These are phyloP conservation scores for Isochrysis galbana DNA, from an alignment of 78 protist genomes.

Conservation along the genomic window DNA sequence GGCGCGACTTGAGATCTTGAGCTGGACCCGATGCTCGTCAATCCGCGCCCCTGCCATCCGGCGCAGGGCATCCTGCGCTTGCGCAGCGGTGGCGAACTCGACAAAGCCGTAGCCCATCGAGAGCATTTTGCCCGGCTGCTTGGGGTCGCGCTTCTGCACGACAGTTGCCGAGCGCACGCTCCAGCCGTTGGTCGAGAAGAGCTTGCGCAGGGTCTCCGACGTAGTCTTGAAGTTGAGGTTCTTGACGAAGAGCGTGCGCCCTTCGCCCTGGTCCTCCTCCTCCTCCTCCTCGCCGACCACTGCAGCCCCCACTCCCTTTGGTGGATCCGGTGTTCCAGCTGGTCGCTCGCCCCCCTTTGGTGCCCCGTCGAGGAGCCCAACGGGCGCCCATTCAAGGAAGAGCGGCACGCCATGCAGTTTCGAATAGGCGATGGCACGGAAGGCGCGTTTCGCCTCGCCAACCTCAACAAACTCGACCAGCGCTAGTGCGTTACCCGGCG, in stretches of 20 bases:
- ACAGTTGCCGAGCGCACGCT: constrained; percentile 11
- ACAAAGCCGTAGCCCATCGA: constrained; percentile 84
- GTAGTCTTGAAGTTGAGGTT: constrained; percentile 83
- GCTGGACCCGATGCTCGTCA: constrained; percentile 36
- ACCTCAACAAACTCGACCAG: constrained; percentile 75
- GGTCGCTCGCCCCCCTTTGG: background rate
- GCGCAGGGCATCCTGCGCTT: constrained; percentile 34
- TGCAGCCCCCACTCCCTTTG: background rate
- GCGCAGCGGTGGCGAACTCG: constrained; percentile 50
- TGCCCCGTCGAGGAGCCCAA: background rate
- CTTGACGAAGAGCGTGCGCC: constrained; percentile 79
- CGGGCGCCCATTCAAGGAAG: constrained; percentile 95
- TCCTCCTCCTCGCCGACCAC: constrained; percentile 12
- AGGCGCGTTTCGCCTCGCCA: constrained; percentile 85
- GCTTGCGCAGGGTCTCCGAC: constrained; percentile 58
- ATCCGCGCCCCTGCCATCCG: background rate
- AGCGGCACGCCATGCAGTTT: constrained; percentile 81
- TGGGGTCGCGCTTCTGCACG: constrained; percentile 24
- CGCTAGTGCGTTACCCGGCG: constrained; percentile 79
- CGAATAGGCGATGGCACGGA: constrained; percentile 83
- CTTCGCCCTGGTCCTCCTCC: constrained; percentile 17
- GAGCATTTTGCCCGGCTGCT: background rate
- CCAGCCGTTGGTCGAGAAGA: constrained; percentile 27
- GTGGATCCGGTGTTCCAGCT: background rate
- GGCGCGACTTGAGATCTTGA: background rate